Percentiles rank a stretch among this genome's conserved stretches.
phyloP scores from a whole-genome alignment of 345 rosid genomes.

The Boechera stricta region DNA sequence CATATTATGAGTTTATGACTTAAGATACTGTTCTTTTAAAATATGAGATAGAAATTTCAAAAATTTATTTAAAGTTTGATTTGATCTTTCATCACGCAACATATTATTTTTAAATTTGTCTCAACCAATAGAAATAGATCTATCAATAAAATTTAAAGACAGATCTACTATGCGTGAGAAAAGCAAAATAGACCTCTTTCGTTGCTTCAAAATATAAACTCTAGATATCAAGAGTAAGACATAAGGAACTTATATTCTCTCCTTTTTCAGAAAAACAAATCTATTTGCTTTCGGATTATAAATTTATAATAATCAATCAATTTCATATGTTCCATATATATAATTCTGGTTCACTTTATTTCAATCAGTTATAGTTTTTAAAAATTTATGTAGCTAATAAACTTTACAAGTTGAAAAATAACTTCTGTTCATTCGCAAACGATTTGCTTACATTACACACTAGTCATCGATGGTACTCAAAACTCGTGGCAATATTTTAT shows the following conservation, averaged over 20 bases:
- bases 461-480: slow-evolving; percentile 34
- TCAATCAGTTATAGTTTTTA: background rate
- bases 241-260: slow-evolving; percentile 44
- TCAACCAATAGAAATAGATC: background rate
- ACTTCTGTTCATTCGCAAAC: background rate
- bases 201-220: slow-evolving; percentile 44
- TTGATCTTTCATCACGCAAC: background rate
- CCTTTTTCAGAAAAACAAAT: slow-evolving; percentile 8
- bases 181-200: slow-evolving; percentile 35
- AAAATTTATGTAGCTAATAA: background rate
- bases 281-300: slow-evolving; percentile 19
- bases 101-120: slow-evolving; percentile 7
- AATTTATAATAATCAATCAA: slow-evolving; percentile 14
- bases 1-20: background rate
- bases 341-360: slow-evolving; percentile 10
- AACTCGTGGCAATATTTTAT: slow-evolving; percentile 29
- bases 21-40: background rate
- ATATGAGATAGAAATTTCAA: background rate
- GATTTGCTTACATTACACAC: slow-evolving; percentile 39
- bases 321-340: slow-evolving; percentile 25
- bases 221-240: slow-evolving; percentile 45
- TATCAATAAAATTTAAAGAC: slow-evolving; percentile 5
- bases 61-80: background rate
- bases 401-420: background rate
- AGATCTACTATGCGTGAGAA: slow-evolving; percentile 31